Evolutionary conservation across 352 stramenopile species (phyloP), one percentile per base, ranked within the genome.

Genomic region (Globisporangium camurandrum): DNA sequence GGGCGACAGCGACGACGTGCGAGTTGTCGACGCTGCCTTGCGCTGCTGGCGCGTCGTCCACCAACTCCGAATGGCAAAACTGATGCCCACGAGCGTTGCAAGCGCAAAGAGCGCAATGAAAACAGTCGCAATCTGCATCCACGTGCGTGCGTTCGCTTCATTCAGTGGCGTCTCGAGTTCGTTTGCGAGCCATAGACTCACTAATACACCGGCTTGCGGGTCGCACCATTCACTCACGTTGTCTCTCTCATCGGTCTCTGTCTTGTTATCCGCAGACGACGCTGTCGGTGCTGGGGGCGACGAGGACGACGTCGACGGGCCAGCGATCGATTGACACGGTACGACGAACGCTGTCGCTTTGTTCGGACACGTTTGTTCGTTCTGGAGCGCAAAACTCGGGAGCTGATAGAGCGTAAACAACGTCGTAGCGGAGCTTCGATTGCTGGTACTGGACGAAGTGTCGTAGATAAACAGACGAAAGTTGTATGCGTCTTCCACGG

Each of bases 321-420:
- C 36, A 23, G 36, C 37, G 22, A 61, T 50, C 17, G 59, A 39
- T 1, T 58, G 56, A 42, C 72, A 84, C 1, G 72, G 72, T 1
- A 73, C 62, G n/a, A 72, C 66, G 56, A 82, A 84, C 27, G 62
- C 64, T 2, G 66, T 37, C 1, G 65, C 43, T 17, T 62, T 54
- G 1, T 23, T 23, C 5, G 72, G 62, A 22, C 72, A 84, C 37
- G 44, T 53, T 20, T 10, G 22, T n/a, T 44, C 37, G 46, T 56
- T 59, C 24, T 56, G 43, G 2, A 50, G 49, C 4, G 59, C 37
- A 8, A 62, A 28, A 7, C 36, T 46, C n/a, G 57, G 41, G 2
- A 59, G 46, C 46, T 84, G 69, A 51, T 75, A 69, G 44, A 84
- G 79, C 20, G 66, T 78, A 55, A 73, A 77, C 19, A 76, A 43